These are phyloP conservation scores for Phlebiopsis gigantea DNA, from an alignment of 768 basidiomycete species.

Conservation along the genomic window DNA sequence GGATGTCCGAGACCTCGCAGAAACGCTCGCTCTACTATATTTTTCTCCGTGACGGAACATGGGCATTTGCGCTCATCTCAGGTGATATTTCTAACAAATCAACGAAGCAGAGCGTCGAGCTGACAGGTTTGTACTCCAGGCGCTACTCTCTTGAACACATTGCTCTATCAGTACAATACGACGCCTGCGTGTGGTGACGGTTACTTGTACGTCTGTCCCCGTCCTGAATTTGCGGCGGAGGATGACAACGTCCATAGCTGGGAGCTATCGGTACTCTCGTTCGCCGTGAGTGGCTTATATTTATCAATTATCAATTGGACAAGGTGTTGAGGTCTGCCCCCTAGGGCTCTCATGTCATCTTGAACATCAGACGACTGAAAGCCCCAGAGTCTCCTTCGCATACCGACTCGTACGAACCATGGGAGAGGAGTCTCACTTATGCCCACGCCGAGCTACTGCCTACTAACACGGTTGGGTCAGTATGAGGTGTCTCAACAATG, in stretches of 20 bases:
- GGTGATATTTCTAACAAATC: neutral
- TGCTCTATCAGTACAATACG: slow-evolving; percentile 15
- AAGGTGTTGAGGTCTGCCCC: neutral
- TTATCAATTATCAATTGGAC: neutral
- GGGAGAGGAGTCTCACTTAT: too few species aligned
- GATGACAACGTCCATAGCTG: neutral
- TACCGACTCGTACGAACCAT: neutral
- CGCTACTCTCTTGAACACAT: slow-evolving; percentile 15
- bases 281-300: neutral
- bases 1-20: neutral
- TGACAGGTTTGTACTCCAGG: neutral
- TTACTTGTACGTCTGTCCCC: neutral
- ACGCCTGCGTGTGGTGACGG: slow-evolving; percentile 13
- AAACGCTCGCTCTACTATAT: slow-evolving; percentile 2
- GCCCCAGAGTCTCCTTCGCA: neutral
- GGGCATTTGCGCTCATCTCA: slow-evolving; percentile 12
- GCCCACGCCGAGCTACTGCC: too few species aligned
- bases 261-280: slow-evolving; percentile 3
- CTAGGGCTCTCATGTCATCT: slow-evolving; percentile 10
- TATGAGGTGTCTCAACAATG: too few species aligned
- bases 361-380: slow-evolving; percentile 6
- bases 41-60: slow-evolving; percentile 13
- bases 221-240: neutral
- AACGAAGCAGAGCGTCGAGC: neutral
- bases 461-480: too few species aligned